Conservation (phyloP, 1,139 yeast species). For the Saccharomycopsis hybrid region DNA sequence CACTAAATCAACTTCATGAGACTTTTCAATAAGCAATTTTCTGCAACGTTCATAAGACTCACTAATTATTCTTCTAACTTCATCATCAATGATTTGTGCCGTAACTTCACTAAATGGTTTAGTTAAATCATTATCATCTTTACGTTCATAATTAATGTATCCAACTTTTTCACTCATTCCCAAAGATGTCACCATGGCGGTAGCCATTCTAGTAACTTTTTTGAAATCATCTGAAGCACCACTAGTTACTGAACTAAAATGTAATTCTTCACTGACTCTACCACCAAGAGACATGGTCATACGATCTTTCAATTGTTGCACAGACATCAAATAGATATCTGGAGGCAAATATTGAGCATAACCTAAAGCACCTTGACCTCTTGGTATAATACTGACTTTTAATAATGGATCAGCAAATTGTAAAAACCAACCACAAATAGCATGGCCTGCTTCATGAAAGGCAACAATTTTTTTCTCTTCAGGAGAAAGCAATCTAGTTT, state of each 20-base stretch:
- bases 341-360: conserved; percentile 80
- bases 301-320: conserved; percentile 61
- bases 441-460: conserved; percentile 81
- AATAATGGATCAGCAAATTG: conserved; percentile 70
- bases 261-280: conserved; percentile 70
- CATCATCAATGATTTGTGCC: conserved; percentile 58
- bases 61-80: conserved; percentile 56
- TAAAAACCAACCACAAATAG: conserved; percentile 72
- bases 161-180: conserved; percentile 76
- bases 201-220: conserved; percentile 72
- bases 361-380: conserved; percentile 82
- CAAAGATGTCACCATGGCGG: conserved; percentile 65
- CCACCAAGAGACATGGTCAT: conserved; percentile 83
- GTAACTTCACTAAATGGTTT: conserved; percentile 68
- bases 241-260: conserved; percentile 70
- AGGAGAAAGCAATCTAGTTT: conserved; percentile 59
- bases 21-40: conserved; percentile 47
- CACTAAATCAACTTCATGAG: conserved; percentile 57
- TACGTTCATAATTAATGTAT: conserved; percentile 44
- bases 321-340: conserved; percentile 61
- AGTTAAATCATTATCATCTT: conserved; percentile 51
- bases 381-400: conserved; percentile 74
- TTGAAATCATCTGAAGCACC: conserved; percentile 82
- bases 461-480: conserved; percentile 73
- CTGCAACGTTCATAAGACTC: conserved; percentile 48